Evolutionary conservation across 768 basidiomycete species (phyloP), one percentile per base, ranked within the genome.

Genomic region (Sarcodon aspratus): DNA sequence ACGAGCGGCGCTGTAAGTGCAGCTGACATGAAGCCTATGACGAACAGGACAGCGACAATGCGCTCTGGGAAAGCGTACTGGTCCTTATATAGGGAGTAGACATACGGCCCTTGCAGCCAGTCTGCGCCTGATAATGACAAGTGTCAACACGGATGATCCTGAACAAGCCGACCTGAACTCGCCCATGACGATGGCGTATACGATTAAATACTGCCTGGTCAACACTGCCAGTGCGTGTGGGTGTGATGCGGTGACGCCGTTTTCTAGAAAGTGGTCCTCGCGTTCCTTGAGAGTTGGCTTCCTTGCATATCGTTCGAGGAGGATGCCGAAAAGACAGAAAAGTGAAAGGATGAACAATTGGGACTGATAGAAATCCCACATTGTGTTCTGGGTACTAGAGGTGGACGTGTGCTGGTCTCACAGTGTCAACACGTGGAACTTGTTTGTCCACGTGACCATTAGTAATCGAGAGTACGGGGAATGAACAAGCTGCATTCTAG

Each of bases 101-200:
- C 69, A 56, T 87, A 87, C 12, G 85, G 85, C 0, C 85, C 85
- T 61, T 87, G 83, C 11, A 87, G 68, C 83, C 85, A 85, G 61
- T 87, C 83, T 36, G 83, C 80, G 50, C 78, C 83, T 85, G 55
- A 35, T 46, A 17, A 45, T 10, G 33, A 45, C 47, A 33, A 55
- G 45, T 27, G 15, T 31, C 21, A 21, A 12, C 42, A 9, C 6
- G 45, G 18, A 44, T 35, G 33, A 50, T 43, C 43, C 49, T 46
- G 53, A 48, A 51, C 37, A 46, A 49, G 33, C 36, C 10, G 33
- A 15, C 61, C 77, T 44, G 3, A 27, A 27, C 21, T 27, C 54
- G 78, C 82, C 79, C 84, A 86, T 85, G 21, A 83, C 82, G 18
- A 85, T 70, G 0, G 73, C 82, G 61, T 84, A 86, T 7, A 85